A percentile compares a stretch with the other conserved stretches of the same genome.
Conservation (phyloP, 176 grass and related monocot genomes). For the Tillandsia leiboldiana region DNA sequence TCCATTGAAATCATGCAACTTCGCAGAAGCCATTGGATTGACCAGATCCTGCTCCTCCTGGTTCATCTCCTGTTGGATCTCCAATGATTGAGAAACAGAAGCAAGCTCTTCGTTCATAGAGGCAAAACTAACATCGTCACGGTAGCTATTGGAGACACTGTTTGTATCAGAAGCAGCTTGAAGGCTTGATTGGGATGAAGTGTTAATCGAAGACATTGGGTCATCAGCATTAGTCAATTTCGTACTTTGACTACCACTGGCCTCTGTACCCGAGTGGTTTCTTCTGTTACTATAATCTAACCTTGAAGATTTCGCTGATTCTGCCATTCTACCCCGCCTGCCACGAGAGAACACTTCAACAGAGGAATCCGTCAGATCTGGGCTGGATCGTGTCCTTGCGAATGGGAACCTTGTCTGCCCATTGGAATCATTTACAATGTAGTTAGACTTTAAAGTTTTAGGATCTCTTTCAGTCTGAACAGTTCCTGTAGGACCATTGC, state of each 20-base stretch:
- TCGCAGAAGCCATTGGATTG: conserved; percentile 64
- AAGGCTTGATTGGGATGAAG: conserved; percentile 38
- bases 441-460: conserved; percentile 28
- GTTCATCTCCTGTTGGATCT: conserved; percentile 44
- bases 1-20: conserved; percentile 67
- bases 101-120: conserved; percentile 46
- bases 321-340: conserved; percentile 30
- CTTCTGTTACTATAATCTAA: conserved; percentile 48
- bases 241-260: conserved; percentile 35
- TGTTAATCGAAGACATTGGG: conserved; percentile 38
- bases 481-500: conserved; percentile 38
- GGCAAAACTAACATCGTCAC: conserved; percentile 45
- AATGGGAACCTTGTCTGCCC: conserved; percentile 49
- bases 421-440: conserved; percentile 36
- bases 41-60: conserved; percentile 63
- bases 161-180: conserved; percentile 55
- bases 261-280: conserved; percentile 41
- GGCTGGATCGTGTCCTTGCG: conserved; percentile 75
- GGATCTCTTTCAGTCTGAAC: conserved; percentile 46
- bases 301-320: conserved; percentile 31
- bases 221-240: conserved; percentile 53
- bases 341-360: conserved; percentile 41
- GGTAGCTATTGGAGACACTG: conserved; percentile 59
- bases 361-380: conserved; percentile 69
- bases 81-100: conserved; percentile 57